Evolutionary conservation across 2,329 filamentous ascomycete genomes (phyloP).

Genomic region (Triangularia verruculosa): DNA sequence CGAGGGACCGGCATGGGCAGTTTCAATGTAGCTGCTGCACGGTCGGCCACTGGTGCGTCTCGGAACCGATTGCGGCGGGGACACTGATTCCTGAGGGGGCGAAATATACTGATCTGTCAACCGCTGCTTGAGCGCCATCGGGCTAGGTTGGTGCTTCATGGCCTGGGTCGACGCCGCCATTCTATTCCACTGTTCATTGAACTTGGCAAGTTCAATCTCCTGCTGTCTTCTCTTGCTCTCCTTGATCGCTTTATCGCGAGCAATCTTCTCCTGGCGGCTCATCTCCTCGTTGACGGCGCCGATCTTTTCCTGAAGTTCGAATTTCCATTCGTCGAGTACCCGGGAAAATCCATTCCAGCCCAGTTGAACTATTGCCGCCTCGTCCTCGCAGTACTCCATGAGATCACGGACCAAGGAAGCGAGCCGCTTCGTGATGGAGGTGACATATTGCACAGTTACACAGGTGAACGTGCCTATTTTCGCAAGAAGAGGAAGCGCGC

Average conservation of each 20-base stretch:
- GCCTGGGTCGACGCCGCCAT: neutral
- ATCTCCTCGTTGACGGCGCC: slow-evolving; percentile 14
- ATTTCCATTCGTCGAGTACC: slow-evolving; percentile 7
- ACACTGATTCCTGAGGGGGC: neutral
- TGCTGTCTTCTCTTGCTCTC: neutral
- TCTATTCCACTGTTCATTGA: neutral
- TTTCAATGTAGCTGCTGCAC: neutral
- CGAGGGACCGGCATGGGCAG: neutral
- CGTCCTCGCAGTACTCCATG: neutral
- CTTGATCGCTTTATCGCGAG: slow-evolving; percentile 8
- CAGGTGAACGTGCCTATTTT: slow-evolving; percentile 11
- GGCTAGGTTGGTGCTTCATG: neutral
- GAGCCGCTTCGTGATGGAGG: slow-evolving; percentile 14
- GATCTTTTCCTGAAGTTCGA: slow-evolving; percentile 5
- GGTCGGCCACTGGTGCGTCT: neutral
- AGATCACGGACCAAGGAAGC: neutral
- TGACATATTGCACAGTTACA: slow-evolving; percentile 15
- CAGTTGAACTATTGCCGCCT: neutral
- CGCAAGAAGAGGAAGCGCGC: neutral
- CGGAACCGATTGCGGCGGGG: neutral
- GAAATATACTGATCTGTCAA: neutral
- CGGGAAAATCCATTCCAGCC: neutral
- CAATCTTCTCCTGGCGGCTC: slow-evolving; percentile 4
- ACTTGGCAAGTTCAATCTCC: neutral
- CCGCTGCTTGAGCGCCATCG: neutral